Evolutionary conservation across 1,284 basidiomycete genomes (phyloP), one percentile per base, ranked within the genome.

Genomic region (Peniophora sp.): DNA sequence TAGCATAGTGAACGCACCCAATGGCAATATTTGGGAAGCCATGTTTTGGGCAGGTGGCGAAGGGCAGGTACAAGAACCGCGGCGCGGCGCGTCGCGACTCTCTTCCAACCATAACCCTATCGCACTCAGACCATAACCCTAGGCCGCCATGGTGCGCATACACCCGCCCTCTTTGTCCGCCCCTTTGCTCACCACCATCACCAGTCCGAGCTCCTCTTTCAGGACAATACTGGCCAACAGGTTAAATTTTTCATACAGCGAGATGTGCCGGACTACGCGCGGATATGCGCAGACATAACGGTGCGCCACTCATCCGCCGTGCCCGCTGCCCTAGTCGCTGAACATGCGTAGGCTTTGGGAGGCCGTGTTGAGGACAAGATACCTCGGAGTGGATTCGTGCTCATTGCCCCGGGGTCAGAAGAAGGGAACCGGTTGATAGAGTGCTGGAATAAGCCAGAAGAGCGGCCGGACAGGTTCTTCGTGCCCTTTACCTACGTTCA

Each of bases 171-270:
- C 22, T 20, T n/a, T 47, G 19, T 14, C 19, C 27, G 14, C 34
- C 34, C 9, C 41, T 20, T 24, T 23, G 17, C 3, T 27, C 38
- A 49, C 17, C 34, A 39, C 14, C 22, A 39, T 39, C 35, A 22
- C 19, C 20, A 32, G 20, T 6, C 27, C 5, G 27, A 32, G 27
- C 27, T 32, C 27, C 80, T 88, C 54, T 88, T 89, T 53, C 81
- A 84, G 63, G 83, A 85, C 59, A 65, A 62, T 52, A 77, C 72
- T 58, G 79, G 81, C 39, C 63, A 83, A 47, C 74, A 85, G 3
- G 65, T 87, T 70, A 89, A 89, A 61, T 89, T 89, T 63, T 89
- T 89, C 64, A 77, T 89, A 34, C 85, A 88, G 61, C 86, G 85
- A 59, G 85, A 89, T 62, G 71, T 89, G n/a, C 67, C 77, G 2